Conservation (phyloP, 306 rosid genomes). For the Hylodesmum podocarpum region DNA sequence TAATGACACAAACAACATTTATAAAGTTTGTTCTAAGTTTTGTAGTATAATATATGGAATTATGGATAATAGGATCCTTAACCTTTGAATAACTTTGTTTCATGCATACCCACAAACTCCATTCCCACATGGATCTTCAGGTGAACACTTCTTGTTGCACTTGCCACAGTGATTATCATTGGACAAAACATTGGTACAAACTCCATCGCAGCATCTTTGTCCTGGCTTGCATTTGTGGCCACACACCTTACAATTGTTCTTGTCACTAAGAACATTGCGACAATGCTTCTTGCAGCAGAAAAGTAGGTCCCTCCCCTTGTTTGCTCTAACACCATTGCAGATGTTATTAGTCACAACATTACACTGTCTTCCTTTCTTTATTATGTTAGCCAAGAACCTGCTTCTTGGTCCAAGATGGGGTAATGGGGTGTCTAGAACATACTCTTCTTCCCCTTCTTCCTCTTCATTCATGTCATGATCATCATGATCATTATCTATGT, state of each 20-base stretch:
- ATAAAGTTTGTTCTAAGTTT: too few species aligned
- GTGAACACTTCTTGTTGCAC: constrained; percentile 52
- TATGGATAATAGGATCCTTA: background rate
- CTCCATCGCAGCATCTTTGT: constrained; percentile 52
- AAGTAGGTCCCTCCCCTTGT: constrained; percentile 54
- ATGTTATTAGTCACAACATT: constrained; percentile 32
- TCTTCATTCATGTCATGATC: constrained; percentile 23
- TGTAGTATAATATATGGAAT: too few species aligned
- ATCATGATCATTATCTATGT: background rate
- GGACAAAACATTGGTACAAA: constrained; percentile 39
- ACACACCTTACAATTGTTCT: constrained; percentile 59
- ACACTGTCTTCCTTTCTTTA: constrained; percentile 52
- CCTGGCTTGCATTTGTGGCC: constrained; percentile 56
- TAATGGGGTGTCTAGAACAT: constrained; percentile 39
- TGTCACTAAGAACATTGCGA: constrained; percentile 56
- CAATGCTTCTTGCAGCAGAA: constrained; percentile 74
- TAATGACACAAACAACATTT: too few species aligned
- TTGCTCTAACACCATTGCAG: constrained; percentile 60
- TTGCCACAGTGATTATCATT: constrained; percentile 55
- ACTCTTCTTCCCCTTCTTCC: constrained; percentile 26
- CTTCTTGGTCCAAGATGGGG: constrained; percentile 42
- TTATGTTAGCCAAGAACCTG: constrained; percentile 44
- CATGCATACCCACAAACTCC: constrained; percentile 65
- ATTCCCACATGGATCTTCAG: constrained; percentile 47
- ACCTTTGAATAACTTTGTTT: background rate